phyloP scores from a whole-genome alignment of 2,329 filamentous ascomycete genomes.

The Aureobasidium sp. region DNA sequence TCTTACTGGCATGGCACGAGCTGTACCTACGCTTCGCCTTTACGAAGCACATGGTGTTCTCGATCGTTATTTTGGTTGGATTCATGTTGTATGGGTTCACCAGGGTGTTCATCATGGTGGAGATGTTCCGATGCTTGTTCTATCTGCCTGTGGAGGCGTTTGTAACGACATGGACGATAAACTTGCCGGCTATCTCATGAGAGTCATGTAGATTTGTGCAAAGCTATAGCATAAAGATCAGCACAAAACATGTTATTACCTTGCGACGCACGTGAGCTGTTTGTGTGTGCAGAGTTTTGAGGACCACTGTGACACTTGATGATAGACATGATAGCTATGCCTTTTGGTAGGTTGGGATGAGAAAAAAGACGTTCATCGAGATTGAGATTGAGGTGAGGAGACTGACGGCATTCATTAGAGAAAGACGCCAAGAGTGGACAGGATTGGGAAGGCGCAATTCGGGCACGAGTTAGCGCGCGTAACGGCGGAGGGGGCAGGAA shows the following conservation, averaged over 20 bases:
- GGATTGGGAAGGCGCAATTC: constrained; percentile 10
- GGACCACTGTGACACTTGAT: neutral
- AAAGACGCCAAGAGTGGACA: neutral
- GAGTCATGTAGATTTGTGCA: neutral
- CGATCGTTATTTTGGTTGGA: neutral
- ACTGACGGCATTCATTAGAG: neutral
- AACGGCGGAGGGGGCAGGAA: constrained; percentile 10
- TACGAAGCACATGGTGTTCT: neutral
- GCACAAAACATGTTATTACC: neutral
- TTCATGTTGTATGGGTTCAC: constrained; percentile 2
- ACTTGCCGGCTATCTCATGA: neutral
- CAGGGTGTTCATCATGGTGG: constrained; percentile 1
- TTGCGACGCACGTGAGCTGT: neutral
- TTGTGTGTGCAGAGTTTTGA: neutral
- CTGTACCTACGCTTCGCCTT: neutral
- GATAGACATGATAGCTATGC: neutral
- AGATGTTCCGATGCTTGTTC: constrained; percentile 4
- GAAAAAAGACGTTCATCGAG: neutral
- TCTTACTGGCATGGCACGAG: neutral
- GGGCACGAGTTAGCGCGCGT: neutral
- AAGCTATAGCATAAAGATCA: neutral
- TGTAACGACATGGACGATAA: neutral
- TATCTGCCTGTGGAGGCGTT: neutral
- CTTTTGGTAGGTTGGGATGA: neutral
- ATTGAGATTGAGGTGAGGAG: constrained; percentile 2